Conservation (phyloP, 495 filamentous ascomycete genomes). For the Trichoderma gamsii region DNA sequence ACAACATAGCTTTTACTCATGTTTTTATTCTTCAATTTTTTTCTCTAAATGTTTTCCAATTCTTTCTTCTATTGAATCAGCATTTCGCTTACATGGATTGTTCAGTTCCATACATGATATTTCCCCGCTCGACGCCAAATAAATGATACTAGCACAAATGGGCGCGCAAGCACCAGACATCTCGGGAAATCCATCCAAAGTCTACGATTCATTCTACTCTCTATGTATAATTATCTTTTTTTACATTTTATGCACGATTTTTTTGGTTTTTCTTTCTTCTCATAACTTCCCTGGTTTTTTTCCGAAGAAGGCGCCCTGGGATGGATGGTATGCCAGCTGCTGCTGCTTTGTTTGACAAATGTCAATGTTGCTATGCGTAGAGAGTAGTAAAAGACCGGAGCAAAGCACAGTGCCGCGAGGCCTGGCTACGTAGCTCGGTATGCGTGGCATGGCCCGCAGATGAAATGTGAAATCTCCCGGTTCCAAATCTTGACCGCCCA, state of each 20-base stretch:
- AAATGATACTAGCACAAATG: too few species aligned
- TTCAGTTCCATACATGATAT: too few species aligned
- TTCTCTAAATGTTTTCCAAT: background rate
- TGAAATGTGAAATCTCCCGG: too few species aligned
- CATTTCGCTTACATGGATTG: too few species aligned
- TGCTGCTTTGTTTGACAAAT: background rate
- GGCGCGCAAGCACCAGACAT: too few species aligned
- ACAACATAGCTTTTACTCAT: background rate
- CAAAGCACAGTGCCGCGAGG: too few species aligned
- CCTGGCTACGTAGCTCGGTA: too few species aligned
- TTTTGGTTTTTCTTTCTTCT: background rate
- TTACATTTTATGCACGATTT: background rate
- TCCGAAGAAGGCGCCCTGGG: background rate
- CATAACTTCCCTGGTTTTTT: background rate
- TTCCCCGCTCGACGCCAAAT: too few species aligned
- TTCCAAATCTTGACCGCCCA: too few species aligned
- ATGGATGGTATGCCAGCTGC: background rate
- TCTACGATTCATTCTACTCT: background rate
- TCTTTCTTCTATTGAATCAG: background rate
- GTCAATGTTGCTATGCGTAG: background rate
- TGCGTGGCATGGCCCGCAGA: too few species aligned
- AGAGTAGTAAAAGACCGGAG: background rate
- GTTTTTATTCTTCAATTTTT: background rate
- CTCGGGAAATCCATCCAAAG: too few species aligned
- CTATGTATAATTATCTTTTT: background rate